Evolutionary conservation across 1,139 yeast species (phyloP).

Genomic region (Saccharomyces hybrid): DNA sequence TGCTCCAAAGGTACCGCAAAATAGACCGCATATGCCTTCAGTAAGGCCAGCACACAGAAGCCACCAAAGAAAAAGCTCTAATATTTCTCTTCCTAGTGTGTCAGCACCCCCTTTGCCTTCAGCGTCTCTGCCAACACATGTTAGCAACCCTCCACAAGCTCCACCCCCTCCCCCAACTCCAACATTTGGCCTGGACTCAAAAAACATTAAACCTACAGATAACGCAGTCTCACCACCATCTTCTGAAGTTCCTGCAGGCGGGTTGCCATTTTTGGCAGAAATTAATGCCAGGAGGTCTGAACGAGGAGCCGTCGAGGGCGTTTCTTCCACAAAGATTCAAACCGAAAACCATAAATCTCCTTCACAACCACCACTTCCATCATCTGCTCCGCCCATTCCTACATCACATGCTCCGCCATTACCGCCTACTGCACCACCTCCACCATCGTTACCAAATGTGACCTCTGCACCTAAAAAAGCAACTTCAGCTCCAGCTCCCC

Average conservation of each 20-base stretch:
- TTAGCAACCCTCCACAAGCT: constrained; percentile 24
- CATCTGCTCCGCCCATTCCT: constrained; percentile 2
- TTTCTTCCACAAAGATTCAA: neutral
- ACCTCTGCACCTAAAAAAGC: neutral
- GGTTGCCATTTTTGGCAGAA: constrained; percentile 20
- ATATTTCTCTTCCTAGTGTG: constrained; percentile 7
- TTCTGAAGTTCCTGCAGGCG: constrained; percentile 7
- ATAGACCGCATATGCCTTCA: constrained; percentile 13
- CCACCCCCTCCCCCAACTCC: constrained; percentile 8
- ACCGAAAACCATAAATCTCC: neutral
- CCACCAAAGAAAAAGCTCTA: constrained; percentile 25
- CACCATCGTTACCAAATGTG: neutral
- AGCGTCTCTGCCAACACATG: constrained; percentile 16
- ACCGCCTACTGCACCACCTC: neutral
- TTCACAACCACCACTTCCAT: neutral
- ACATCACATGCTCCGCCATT: neutral
- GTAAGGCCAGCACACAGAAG: constrained; percentile 20
- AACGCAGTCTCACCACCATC: neutral
- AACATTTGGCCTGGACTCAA: constrained; percentile 1
- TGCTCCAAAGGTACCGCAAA: constrained; percentile 3
- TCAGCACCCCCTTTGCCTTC: constrained; percentile 10
- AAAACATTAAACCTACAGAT: neutral
- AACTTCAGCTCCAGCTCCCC: neutral
- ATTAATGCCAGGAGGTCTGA: constrained; percentile 22
- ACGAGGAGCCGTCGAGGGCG: constrained; percentile 10